Evolutionary conservation across 2,329 filamentous ascomycete genomes (phyloP).

Genomic region (Plenodomus biglobosus): DNA sequence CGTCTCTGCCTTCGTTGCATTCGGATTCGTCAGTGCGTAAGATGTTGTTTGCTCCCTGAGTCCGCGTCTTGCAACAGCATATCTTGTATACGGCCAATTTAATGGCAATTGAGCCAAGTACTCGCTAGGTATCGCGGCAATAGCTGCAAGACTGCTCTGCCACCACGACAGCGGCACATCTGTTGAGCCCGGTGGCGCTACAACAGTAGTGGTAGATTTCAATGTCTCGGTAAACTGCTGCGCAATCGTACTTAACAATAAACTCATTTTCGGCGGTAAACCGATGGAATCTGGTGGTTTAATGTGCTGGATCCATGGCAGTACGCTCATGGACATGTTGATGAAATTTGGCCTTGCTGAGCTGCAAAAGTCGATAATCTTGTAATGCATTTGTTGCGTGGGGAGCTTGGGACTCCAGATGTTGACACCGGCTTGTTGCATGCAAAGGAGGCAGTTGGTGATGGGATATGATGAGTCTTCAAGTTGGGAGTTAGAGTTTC

Average conservation of each 20-base stretch:
- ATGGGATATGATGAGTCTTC: background rate
- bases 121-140: conserved; percentile 2
- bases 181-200: no score
- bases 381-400: background rate
- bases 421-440: conserved; percentile 5
- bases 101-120: conserved; percentile 10
- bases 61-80: background rate
- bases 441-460: conserved; percentile 1
- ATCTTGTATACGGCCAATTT: conserved; percentile 14
- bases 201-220: no score
- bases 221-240: no score
- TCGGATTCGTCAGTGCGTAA: conserved; percentile 2
- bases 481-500: background rate
- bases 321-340: conserved; percentile 1
- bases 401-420: background rate
- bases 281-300: background rate
- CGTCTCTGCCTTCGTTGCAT: background rate
- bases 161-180: no score
- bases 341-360: background rate
- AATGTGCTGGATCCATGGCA: background rate
- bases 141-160: background rate
- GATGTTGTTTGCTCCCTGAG: conserved; percentile 1
- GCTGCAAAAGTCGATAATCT: conserved; percentile 10
- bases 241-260: no score
- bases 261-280: background rate